phyloP scores from a whole-genome alignment of 305 asterid genomes.

The Rubia tinctorum region DNA sequence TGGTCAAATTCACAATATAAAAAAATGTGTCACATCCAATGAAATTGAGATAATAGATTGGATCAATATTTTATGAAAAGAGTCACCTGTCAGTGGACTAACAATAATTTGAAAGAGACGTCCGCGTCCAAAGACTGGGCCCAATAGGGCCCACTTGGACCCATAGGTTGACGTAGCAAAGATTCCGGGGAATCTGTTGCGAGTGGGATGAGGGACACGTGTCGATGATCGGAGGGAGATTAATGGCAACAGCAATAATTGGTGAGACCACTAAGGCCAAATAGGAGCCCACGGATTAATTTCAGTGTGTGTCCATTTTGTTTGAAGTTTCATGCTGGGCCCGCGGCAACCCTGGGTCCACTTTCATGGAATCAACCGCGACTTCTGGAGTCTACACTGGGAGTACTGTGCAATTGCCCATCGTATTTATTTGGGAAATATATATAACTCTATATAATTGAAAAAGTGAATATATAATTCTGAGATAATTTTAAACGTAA shows the following conservation, averaged over 20 bases:
- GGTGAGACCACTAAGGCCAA: not conserved
- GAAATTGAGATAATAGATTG: too few relatives aligned
- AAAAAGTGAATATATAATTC: too few relatives aligned
- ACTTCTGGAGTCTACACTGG: not conserved
- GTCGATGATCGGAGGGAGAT: not conserved
- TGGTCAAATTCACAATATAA: too few relatives aligned
- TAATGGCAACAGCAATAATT: not conserved
- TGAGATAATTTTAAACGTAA: too few relatives aligned
- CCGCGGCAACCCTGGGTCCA: not conserved
- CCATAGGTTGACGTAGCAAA: not conserved
- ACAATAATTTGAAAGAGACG: not conserved
- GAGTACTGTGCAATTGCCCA: not conserved
- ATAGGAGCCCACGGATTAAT: not conserved
- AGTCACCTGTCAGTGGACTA: conserved; percentile 1
- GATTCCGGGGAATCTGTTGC: not conserved
- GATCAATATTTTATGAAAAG: not conserved
- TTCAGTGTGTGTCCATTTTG: not conserved
- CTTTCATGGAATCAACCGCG: not conserved
- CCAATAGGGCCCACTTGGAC: not conserved
- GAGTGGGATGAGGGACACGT: conserved; percentile 2
- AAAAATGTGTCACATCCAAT: too few relatives aligned
- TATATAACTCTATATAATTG: too few relatives aligned
- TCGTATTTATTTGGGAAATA: not conserved
- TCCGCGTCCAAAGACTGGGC: conserved; percentile 1
- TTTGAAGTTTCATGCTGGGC: not conserved